Evolutionary conservation across 164 flowering plant species (phyloP).

Genomic region (Buxus sempervirens): DNA sequence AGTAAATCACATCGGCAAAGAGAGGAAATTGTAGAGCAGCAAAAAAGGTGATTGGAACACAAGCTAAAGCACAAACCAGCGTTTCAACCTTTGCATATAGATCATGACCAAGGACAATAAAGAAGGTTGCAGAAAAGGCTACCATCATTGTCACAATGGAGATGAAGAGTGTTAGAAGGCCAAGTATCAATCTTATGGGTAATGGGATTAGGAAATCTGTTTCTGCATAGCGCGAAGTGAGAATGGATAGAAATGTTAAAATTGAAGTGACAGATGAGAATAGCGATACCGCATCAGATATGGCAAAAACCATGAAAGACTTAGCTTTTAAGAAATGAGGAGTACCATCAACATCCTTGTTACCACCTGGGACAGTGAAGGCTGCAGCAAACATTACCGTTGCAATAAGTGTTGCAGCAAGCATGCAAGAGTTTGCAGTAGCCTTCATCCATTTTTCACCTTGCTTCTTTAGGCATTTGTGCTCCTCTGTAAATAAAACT

Average conservation of each 20-base stretch:
- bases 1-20: constrained; percentile 4
- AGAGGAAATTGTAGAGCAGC: constrained; percentile 9
- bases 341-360: constrained; percentile 12
- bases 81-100: background rate
- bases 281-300: constrained; percentile 30
- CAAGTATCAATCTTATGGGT: constrained; percentile 27
- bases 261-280: constrained; percentile 31
- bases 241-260: constrained; percentile 37
- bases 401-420: constrained; percentile 39
- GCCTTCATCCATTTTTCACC: constrained; percentile 44
- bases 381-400: constrained; percentile 39
- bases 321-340: constrained; percentile 15
- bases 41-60: constrained; percentile 5
- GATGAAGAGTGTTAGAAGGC: constrained; percentile 18
- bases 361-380: constrained; percentile 43
- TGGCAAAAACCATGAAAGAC: constrained; percentile 26
- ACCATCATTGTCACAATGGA: constrained; percentile 26
- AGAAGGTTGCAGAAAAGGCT: constrained; percentile 21
- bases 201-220: constrained; percentile 29
- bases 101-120: constrained; percentile 13
- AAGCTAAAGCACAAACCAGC: background rate
- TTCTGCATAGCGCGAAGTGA: constrained; percentile 42
- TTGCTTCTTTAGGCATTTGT: constrained; percentile 16
- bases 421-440: constrained; percentile 35
- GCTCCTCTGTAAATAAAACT: constrained; percentile 18